Evolutionary conservation across 2,329 filamentous ascomycete species (phyloP), one percentile per base, ranked within the genome.

Genomic region (Stachybotrys echinatus): DNA sequence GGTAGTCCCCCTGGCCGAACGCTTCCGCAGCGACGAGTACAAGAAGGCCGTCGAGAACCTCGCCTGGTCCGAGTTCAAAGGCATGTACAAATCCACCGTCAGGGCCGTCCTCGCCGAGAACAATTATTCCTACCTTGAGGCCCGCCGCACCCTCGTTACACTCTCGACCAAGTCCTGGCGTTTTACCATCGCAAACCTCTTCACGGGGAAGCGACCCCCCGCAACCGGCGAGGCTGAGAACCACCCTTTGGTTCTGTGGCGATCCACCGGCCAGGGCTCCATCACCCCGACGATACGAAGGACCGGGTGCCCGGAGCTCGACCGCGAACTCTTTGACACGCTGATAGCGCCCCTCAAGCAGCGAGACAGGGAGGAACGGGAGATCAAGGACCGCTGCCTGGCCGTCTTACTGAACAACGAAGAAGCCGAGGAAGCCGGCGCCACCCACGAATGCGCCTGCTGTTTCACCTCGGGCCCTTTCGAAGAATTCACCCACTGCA

Each of bases 91-190:
- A 51, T 88, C 87, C 2, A 84, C 87, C 4, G 87, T 92, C 67
- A 83, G 85, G 61, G 88, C 85, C 8, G 88, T 94, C 7, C 77
- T 94, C 45, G 88, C 88, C 46, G 89, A 94, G 65, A 83, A 80
- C 61, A 94, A 94, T 68, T 84, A 88, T 67, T 87, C 85, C 8
- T 94, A 92, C 60, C 81, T 86, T 20, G 79, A 85, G 23, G 84
- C 87, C 12, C 79, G 88, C 34, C 80, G 79, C 17, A 88, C 85
- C 2, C 78, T 94, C 17, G 79, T 88, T 48, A 77, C 76, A 2
- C 68, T 92, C 12, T 84, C 85, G 6, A 80, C 81, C 42, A 88
- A 84, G 64, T 89, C 88, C 31, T 94, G 89, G 89, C 80, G 87
- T 44, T 88, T 86, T 53, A 84, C 86, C 34, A 74, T 92, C 48